These are phyloP conservation scores for Ophiosphaerella herpotricha DNA, from an alignment of 2,329 filamentous ascomycete species.

Conservation along the genomic window DNA sequence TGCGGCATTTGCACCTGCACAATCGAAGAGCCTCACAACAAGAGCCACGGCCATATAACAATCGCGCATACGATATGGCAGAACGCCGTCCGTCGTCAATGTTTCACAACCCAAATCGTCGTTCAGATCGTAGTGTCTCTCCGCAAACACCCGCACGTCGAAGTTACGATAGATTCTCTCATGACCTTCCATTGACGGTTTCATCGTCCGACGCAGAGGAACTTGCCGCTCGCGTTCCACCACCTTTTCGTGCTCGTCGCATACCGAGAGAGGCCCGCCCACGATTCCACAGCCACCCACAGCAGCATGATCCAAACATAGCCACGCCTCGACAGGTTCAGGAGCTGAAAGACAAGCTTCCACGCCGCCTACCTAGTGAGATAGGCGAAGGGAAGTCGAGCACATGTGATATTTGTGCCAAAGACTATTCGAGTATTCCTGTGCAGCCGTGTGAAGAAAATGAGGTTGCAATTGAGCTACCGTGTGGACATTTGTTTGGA, in stretches of 20 bases:
- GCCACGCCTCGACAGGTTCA: constrained; percentile 33
- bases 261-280: constrained; percentile 20
- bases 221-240: constrained; percentile 26
- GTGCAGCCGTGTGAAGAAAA: constrained; percentile 36
- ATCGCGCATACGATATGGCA: constrained; percentile 9
- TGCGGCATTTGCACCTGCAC: constrained; percentile 16
- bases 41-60: constrained; percentile 11
- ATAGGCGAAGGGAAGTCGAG: constrained; percentile 29
- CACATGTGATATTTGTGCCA: constrained; percentile 43
- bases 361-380: constrained; percentile 29
- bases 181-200: constrained; percentile 27
- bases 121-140: constrained; percentile 31
- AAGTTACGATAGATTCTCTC: constrained; percentile 37
- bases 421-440: constrained; percentile 37
- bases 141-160: constrained; percentile 38
- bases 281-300: constrained; percentile 13
- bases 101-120: constrained; percentile 18
- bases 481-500: constrained; percentile 44
- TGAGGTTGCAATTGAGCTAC: constrained; percentile 40
- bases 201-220: constrained; percentile 33
- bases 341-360: constrained; percentile 33
- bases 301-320: constrained; percentile 27
- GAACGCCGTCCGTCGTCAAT: constrained; percentile 20
- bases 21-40: constrained; percentile 19
- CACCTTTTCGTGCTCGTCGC: constrained; percentile 18